Evolutionary conservation across 2,329 filamentous ascomycete species (phyloP), one percentile per base, ranked within the genome.

Genomic region (Alternaria arborescens): DNA sequence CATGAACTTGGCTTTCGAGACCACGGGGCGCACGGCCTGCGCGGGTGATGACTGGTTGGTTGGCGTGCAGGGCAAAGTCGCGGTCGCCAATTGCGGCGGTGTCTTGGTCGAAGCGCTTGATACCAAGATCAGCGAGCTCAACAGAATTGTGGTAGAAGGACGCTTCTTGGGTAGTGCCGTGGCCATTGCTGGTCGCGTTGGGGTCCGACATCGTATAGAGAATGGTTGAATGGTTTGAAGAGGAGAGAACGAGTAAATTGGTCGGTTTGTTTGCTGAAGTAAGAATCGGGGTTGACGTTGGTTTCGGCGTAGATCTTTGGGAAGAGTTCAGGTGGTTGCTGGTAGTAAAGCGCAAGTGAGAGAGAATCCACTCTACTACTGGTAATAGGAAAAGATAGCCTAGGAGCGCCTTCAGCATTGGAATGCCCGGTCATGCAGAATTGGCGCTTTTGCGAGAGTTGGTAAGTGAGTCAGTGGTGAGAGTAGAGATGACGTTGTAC

Each of bases 101-200:
- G 46, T 74, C 72, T 34, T 70, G 66, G 61, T 78, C 68, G 67
- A 69, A 74, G 60, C 75, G 74, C 3, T 51, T 55, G 38, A 50
- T 58, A 51, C 75, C 74, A 11, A 78, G 70, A 48, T 78, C 74
- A 41, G 61, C 61, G 60, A 74, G 62, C 36, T 74, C 71, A 53
- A 61, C 65, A 16, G 60, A 47, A 52, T 54, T 22, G 60, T 63
- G 41, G 59, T 66, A 69, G 55, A 48, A 59, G 46, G 41, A 55
- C 24, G 51, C 5, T 24, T 30, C 34, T 20, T 46, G 14, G 36
- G 44, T 3, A n/a, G 38, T 11, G 47, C 30, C n/a, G 32, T 42
- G 5, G 38, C 8, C 34, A 53, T 41, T 36, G 41, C 14, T 38
- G 20, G 18, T 18, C 34, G 22, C 28, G 30, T 52, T 55, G 40